Percentiles rank a stretch among this genome's conserved stretches.
Evolutionary conservation across 306 rosid genomes (phyloP).

Genomic region (Quercus glauca): DNA sequence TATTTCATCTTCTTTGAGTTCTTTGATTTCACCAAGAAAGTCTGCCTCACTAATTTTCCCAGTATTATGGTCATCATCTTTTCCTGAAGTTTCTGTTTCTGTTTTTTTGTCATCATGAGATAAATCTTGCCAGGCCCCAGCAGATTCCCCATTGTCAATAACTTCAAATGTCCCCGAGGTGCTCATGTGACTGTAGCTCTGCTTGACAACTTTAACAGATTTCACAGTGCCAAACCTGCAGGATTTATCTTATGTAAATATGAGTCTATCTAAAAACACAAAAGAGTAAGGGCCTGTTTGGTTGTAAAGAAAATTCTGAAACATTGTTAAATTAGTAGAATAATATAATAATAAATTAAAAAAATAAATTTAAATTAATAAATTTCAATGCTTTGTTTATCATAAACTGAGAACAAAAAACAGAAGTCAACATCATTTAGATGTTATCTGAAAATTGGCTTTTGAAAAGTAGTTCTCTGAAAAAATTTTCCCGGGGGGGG

Average conservation of each 20-base stretch:
- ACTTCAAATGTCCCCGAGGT: constrained; percentile 30
- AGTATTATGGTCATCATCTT: not conserved
- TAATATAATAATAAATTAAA: no score
- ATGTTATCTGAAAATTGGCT: not conserved
- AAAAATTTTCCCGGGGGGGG: no score
- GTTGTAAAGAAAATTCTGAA: not conserved
- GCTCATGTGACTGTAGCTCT: constrained; percentile 20
- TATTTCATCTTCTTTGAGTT: constrained; percentile 33
- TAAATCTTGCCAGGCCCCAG: constrained; percentile 16
- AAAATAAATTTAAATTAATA: no score
- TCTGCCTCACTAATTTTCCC: constrained; percentile 22
- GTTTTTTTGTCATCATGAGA: not conserved
- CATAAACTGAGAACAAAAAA: not conserved
- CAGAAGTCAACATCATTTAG: not conserved
- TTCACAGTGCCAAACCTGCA: constrained; percentile 83
- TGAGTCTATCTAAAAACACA: not conserved
- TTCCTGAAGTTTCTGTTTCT: constrained; percentile 28
- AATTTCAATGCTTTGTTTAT: not conserved
- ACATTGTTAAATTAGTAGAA: not conserved
- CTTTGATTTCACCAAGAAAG: constrained; percentile 7
- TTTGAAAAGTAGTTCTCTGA: not conserved
- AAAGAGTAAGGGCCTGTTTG: not conserved
- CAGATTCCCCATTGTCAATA: constrained; percentile 25
- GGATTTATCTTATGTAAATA: constrained; percentile 10
- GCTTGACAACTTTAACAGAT: constrained; percentile 66